Base-by-base conservation (phyloP, 225 moss, liverwort and hornwort genomes). In the Pseudisothecium myosuroides region DNA sequence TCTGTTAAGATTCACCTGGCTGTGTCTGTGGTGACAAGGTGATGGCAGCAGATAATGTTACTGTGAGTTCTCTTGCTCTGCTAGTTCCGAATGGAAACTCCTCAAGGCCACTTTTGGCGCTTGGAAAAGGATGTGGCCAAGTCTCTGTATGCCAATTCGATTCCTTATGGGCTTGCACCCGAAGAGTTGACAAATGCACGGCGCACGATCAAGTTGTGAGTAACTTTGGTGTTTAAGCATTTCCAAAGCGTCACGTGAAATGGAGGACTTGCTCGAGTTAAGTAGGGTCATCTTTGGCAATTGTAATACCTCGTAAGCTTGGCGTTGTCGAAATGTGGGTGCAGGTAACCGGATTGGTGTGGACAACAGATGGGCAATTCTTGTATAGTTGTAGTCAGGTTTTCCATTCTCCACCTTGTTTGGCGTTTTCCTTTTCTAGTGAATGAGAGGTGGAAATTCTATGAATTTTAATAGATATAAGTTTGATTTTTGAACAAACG, bases 311-410 rank as follows among this genome's bases (percentile, higher is more conserved):
- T 88, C 23, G 29, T 72, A 79, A 93, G 54, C 79, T 88, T 91
- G 72, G 49, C 47, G 13, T 78, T 62, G 73, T 85, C 61, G 55
- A 55, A 88, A 80, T 86, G 49, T 92, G 90, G 63, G 78, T 87
- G 86, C 92, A 99, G 98, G 95, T 99, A 71, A 99, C 97, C 65
- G 99, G 99, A 85, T 92, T 97, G 90, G 93, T 88, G 14, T 99
- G 97, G 99, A 94, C 92, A 45, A 88, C 76, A 89, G 94, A 99
- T 93, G 99, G 96, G 23, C 92, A 91, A 82, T 93, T 92, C 76
- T 89, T 99, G 56, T 97, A 97, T 90, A 99, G 94, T 94, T 99
- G 96, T 93, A 94, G 96, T 85, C 96, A 98, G 98, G 98, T 97
- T 88, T 88, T 45, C 18, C 74, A 49, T 83, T 54, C 41, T 88